These are phyloP conservation scores for Collybiopsis luxurians DNA, from an alignment of 768 basidiomycete genomes.

Conservation along the genomic window DNA sequence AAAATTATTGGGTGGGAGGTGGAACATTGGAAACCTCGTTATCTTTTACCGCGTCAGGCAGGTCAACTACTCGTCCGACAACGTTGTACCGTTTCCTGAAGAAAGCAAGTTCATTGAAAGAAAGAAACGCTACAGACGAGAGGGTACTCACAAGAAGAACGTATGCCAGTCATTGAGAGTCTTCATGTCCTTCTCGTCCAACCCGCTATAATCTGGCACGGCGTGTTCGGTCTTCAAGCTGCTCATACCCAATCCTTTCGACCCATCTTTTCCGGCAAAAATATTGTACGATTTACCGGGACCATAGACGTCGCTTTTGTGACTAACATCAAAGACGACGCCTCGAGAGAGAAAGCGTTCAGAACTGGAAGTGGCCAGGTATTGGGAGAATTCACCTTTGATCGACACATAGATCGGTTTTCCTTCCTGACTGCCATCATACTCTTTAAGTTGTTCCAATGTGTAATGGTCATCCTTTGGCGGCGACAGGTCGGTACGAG, in stretches of 20 bases:
- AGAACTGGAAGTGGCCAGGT: not conserved
- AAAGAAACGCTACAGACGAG: not conserved
- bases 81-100: constrained; percentile 83
- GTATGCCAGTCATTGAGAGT: constrained; percentile 86
- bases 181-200: constrained; percentile 71
- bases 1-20: no score
- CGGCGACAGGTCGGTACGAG: constrained; percentile 55
- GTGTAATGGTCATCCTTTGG: constrained; percentile 83
- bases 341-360: constrained; percentile 38
- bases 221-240: constrained; percentile 86
- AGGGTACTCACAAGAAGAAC: constrained; percentile 75
- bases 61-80: constrained; percentile 69
- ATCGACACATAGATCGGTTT: constrained; percentile 90
- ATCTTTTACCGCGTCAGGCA: constrained; percentile 26
- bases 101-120: constrained; percentile 3
- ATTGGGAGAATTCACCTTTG: constrained; percentile 56
- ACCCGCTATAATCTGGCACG: constrained; percentile 75
- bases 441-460: constrained; percentile 60
- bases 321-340: constrained; percentile 85
- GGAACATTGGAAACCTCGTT: not conserved
- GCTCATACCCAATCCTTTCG: constrained; percentile 84
- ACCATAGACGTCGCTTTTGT: constrained; percentile 88
- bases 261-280: constrained; percentile 95
- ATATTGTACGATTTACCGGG: constrained; percentile 73
- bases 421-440: constrained; percentile 61